A percentile compares a stretch with the other conserved stretches of the same genome.
phyloP scores from a whole-genome alignment of 306 rosid species.

The Rubus parviflorus region DNA sequence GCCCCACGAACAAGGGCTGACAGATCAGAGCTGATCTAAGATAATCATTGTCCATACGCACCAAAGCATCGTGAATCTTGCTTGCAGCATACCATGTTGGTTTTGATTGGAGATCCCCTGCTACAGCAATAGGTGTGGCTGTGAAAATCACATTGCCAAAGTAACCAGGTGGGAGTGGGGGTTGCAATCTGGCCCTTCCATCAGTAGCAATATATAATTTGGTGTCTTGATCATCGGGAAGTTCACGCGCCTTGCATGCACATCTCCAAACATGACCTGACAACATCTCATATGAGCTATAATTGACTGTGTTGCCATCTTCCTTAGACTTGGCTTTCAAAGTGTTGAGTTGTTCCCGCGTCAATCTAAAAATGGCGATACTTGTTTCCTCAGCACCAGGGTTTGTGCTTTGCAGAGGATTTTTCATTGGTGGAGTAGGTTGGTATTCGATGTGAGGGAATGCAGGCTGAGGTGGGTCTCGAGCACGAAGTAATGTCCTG shows the following conservation, averaged over 20 bases:
- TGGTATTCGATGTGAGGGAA: conserved; percentile 84
- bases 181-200: conserved; percentile 78
- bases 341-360: conserved; percentile 54
- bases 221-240: conserved; percentile 69
- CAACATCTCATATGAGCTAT: conserved; percentile 83
- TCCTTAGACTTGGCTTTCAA: conserved; percentile 70
- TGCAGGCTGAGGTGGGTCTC: conserved; percentile 70
- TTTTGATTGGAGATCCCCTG: conserved; percentile 64
- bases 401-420: conserved; percentile 34
- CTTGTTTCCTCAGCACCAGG: conserved; percentile 29
- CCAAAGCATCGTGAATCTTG: conserved; percentile 63
- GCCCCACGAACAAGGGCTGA: conserved; percentile 82
- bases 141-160: conserved; percentile 91
- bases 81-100: conserved; percentile 87
- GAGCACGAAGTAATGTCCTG: conserved; percentile 65
- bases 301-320: conserved; percentile 55
- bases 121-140: conserved; percentile 63
- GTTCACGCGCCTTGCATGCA: conserved; percentile 63
- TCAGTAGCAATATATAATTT: conserved; percentile 82
- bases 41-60: conserved; percentile 64
- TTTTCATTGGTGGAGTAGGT: conserved; percentile 67
- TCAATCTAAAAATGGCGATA: conserved; percentile 66
- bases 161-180: conserved; percentile 79
- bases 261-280: conserved; percentile 83
- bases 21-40: conserved; percentile 74